These are phyloP conservation scores for Apiospora koreana DNA, from an alignment of 2,329 filamentous ascomycete genomes.

Conservation along the genomic window DNA sequence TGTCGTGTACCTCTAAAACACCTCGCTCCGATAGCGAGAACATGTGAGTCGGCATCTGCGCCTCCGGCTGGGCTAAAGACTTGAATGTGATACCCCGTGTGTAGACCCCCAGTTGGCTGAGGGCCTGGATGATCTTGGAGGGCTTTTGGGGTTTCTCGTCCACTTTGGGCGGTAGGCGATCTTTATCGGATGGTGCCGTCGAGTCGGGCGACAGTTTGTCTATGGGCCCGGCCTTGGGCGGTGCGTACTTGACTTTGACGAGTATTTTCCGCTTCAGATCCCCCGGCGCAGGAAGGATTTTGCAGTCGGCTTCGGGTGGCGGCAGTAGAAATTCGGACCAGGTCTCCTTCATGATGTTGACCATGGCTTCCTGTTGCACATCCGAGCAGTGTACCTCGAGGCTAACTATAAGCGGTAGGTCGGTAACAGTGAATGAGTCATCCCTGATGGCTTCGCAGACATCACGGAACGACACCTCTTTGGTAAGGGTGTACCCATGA, in stretches of 20 bases:
- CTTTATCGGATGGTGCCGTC: constrained; percentile 21
- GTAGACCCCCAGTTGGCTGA: constrained; percentile 80
- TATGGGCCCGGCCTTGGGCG: constrained; percentile 38
- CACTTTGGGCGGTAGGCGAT: constrained; percentile 23
- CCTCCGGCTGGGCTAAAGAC: constrained; percentile 71
- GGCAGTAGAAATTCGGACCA: constrained; percentile 77
- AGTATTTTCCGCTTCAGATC: constrained; percentile 77
- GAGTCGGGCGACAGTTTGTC: neutral
- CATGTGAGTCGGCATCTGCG: constrained; percentile 65
- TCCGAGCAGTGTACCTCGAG: constrained; percentile 85
- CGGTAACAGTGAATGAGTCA: constrained; percentile 72
- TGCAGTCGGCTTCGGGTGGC: constrained; percentile 45
- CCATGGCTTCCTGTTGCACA: constrained; percentile 87
- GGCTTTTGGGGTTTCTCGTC: constrained; percentile 45
- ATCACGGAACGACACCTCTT: constrained; percentile 80
- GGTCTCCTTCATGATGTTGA: constrained; percentile 83
- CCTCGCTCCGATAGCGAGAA: constrained; percentile 67
- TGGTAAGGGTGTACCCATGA: constrained; percentile 89
- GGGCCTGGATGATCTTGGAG: constrained; percentile 68
- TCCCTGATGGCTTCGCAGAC: constrained; percentile 82
- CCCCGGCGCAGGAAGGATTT: constrained; percentile 65
- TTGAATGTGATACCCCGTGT: constrained; percentile 83
- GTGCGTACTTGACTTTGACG: constrained; percentile 76
- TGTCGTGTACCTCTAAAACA: constrained; percentile 62
- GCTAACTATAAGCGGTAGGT: constrained; percentile 89